phyloP scores from a whole-genome alignment of 768 basidiomycete species.

The Hemileccinum impolitum region DNA sequence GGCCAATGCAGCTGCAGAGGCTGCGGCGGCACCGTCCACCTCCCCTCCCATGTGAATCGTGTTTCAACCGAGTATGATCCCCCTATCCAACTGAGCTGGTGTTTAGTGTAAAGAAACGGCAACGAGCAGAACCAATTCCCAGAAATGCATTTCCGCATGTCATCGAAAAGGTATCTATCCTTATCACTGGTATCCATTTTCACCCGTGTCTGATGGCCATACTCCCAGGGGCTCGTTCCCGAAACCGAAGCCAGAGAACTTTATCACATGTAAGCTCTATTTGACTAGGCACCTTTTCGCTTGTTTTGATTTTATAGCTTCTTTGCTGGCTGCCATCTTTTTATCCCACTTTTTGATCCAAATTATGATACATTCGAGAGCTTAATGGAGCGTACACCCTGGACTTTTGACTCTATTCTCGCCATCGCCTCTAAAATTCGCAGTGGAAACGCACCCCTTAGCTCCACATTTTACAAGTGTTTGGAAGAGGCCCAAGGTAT shows the following conservation, averaged over 20 bases:
- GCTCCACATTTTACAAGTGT: conserved; percentile 84
- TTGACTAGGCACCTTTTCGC: conserved; percentile 7
- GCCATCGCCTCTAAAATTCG: conserved; percentile 91
- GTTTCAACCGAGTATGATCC: background rate
- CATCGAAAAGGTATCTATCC: conserved; percentile 66
- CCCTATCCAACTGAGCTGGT: background rate
- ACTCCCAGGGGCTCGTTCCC: conserved; percentile 70
- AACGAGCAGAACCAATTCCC: conserved; percentile 77
- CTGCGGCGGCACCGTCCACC: conserved; percentile 73
- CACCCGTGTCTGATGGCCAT: background rate
- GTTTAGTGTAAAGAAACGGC: conserved; percentile 71
- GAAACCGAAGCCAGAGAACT: conserved; percentile 87
- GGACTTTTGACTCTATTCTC: conserved; percentile 92
- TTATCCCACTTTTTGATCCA: conserved; percentile 94
- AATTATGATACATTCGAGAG: conserved; percentile 91
- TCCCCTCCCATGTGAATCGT: conserved; percentile 52
- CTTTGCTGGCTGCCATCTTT: conserved; percentile 94
- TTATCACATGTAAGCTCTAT: conserved; percentile 73
- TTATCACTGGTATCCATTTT: background rate
- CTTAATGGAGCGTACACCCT: conserved; percentile 88
- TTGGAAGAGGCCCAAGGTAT: conserved; percentile 96
- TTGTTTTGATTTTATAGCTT: conserved; percentile 51
- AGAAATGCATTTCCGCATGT: conserved; percentile 87
- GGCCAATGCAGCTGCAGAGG: conserved; percentile 93
- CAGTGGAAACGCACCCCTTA: conserved; percentile 83